Conservation (phyloP, 2,329 filamentous ascomycete genomes). For the Sporothrix euskadiensis region DNA sequence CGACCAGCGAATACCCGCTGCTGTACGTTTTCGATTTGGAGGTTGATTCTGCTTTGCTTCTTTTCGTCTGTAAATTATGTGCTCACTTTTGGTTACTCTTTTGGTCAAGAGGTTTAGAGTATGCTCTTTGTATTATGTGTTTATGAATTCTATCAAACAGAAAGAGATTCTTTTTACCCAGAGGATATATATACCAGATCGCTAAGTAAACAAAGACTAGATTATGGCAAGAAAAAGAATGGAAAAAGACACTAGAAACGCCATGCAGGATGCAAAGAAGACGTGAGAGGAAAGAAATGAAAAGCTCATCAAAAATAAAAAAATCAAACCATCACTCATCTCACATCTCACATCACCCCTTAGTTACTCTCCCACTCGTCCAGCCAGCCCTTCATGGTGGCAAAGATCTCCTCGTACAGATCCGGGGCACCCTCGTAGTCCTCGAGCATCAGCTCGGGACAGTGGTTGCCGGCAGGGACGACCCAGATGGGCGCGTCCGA, state of each 20-base stretch:
- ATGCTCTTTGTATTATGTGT: not conserved
- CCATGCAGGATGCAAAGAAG: slow-evolving; percentile 13
- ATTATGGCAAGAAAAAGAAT: not conserved
- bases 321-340: not conserved
- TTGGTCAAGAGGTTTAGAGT: not conserved
- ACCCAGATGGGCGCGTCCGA: slow-evolving; percentile 40
- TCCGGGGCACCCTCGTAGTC: not conserved
- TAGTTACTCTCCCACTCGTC: slow-evolving; percentile 22
- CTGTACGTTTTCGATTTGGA: not conserved
- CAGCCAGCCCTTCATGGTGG: slow-evolving; percentile 27
- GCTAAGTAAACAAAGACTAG: not conserved
- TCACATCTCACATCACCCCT: not conserved
- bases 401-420: slow-evolving; percentile 24
- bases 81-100: not conserved
- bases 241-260: not conserved
- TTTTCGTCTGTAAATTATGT: not conserved
- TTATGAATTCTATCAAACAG: not conserved
- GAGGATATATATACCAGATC: slow-evolving; percentile 11
- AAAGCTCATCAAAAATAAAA: not conserved
- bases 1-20: slow-evolving; percentile 14
- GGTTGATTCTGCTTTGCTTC: not conserved
- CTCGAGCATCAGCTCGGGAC: slow-evolving; percentile 41
- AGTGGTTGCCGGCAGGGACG: slow-evolving; percentile 44
- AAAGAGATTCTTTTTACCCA: not conserved
- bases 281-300: not conserved